A percentile compares a stretch with the other conserved stretches of the same genome.
Evolutionary conservation across 2,329 filamentous ascomycete species (phyloP).

Genomic region (Pleomassaria siparia): DNA sequence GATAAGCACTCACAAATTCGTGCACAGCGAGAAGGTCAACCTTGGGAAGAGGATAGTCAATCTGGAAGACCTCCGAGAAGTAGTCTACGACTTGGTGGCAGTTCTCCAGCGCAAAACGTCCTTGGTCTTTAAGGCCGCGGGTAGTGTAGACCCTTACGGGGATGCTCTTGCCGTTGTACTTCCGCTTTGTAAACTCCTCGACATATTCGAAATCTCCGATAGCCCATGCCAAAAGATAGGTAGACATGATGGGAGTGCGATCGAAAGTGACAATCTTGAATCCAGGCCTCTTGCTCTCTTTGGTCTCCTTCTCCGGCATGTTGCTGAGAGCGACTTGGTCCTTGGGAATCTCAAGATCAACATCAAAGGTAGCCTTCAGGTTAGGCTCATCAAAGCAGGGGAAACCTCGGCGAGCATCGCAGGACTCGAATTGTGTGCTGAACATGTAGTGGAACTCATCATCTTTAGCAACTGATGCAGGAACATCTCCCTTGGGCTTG

Average conservation of each 20-base stretch:
- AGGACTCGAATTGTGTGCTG: conserved; percentile 97
- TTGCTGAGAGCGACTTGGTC: conserved; percentile 90
- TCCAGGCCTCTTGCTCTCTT: conserved; percentile 69
- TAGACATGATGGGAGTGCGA: conserved; percentile 91
- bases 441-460: conserved; percentile 68
- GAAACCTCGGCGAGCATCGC: conserved; percentile 91
- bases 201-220: conserved; percentile 97
- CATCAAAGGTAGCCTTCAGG: conserved; percentile 93
- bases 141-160: conserved; percentile 97
- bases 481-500: conserved; percentile 72
- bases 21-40: conserved; percentile 96
- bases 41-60: conserved; percentile 83
- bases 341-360: conserved; percentile 86
- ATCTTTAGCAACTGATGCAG: conserved; percentile 75
- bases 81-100: conserved; percentile 93
- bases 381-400: conserved; percentile 99
- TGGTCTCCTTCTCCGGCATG: conserved; percentile 81
- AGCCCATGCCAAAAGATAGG: conserved; percentile 93
- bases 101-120: conserved; percentile 83
- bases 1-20: conserved; percentile 70
- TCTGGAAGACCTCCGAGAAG: conserved; percentile 93
- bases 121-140: conserved; percentile 89
- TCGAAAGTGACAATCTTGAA: conserved; percentile 86
- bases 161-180: conserved; percentile 87
- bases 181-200: conserved; percentile 83